Percentiles rank a stretch among this genome's conserved stretches.
Conservation (phyloP, 1,139 yeast species). For the Taiozyma sp. region DNA sequence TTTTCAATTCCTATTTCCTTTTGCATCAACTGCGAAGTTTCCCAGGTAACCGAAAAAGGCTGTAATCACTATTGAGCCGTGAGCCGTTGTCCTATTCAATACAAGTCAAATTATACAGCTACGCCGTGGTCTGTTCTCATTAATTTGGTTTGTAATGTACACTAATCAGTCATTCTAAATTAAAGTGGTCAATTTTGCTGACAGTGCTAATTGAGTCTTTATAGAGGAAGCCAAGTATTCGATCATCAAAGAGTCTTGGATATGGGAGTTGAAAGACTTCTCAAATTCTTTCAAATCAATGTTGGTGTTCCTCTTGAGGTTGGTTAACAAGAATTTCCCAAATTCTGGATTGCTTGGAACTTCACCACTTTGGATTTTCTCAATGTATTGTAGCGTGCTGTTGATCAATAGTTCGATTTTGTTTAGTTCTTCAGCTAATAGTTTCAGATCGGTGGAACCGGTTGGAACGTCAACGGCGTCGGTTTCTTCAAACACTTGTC, state of each 20-base stretch:
- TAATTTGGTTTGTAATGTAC: background rate
- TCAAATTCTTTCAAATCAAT: constrained; percentile 55
- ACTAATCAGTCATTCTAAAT: constrained; percentile 2
- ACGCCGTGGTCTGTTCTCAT: background rate
- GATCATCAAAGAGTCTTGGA: constrained; percentile 80
- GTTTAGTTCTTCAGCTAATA: constrained; percentile 51
- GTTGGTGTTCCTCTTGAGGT: constrained; percentile 48
- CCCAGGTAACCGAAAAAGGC: too few species aligned
- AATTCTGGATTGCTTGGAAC: constrained; percentile 47
- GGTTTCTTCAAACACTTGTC: constrained; percentile 25
- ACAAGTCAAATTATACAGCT: too few species aligned
- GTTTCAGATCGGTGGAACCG: constrained; percentile 37
- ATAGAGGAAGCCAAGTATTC: constrained; percentile 83
- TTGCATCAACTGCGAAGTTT: too few species aligned
- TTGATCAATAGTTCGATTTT: constrained; percentile 58
- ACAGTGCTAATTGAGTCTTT: constrained; percentile 78
- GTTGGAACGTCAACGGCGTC: constrained; percentile 27
- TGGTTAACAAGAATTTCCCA: constrained; percentile 65
- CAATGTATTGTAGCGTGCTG: constrained; percentile 46
- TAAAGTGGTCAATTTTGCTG: constrained; percentile 64
- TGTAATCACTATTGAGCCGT: too few species aligned
- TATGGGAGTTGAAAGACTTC: constrained; percentile 62
- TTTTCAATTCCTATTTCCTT: too few species aligned
- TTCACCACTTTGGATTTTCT: constrained; percentile 38
- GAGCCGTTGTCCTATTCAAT: too few species aligned